phyloP scores from a whole-genome alignment of 345 rosid species.

The Salix udensis region DNA sequence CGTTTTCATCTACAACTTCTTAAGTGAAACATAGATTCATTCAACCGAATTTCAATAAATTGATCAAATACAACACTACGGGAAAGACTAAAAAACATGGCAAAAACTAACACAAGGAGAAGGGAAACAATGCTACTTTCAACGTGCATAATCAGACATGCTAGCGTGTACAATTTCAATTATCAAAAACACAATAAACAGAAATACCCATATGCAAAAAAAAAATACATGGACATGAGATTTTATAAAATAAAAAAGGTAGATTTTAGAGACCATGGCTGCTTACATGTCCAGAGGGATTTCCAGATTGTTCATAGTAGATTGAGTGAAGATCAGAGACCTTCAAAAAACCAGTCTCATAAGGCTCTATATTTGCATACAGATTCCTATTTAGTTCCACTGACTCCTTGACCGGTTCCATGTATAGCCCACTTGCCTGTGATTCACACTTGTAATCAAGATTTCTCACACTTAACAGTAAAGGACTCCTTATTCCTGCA shows the following conservation, averaged over 20 bases:
- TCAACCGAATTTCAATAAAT: neutral
- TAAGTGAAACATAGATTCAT: neutral
- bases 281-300: conserved; percentile 81
- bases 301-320: conserved; percentile 91
- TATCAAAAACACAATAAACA: neutral
- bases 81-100: neutral
- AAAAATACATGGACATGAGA: neutral
- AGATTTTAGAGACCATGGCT: neutral
- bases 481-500: conserved; percentile 33
- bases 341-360: conserved; percentile 57
- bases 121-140: neutral
- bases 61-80: neutral
- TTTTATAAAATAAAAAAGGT: neutral
- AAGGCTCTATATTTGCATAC: conserved; percentile 68
- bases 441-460: conserved; percentile 33
- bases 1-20: neutral
- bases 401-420: conserved; percentile 42
- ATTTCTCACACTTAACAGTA: conserved; percentile 19
- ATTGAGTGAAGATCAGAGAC: conserved; percentile 75
- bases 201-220: neutral
- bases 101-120: neutral
- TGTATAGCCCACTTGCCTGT: conserved; percentile 19
- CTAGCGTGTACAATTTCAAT: neutral
- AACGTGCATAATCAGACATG: neutral
- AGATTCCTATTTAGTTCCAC: conserved; percentile 41